phyloP scores from a whole-genome alignment of 2,329 filamentous ascomycete species.

The Cladophialophora carrionii region DNA sequence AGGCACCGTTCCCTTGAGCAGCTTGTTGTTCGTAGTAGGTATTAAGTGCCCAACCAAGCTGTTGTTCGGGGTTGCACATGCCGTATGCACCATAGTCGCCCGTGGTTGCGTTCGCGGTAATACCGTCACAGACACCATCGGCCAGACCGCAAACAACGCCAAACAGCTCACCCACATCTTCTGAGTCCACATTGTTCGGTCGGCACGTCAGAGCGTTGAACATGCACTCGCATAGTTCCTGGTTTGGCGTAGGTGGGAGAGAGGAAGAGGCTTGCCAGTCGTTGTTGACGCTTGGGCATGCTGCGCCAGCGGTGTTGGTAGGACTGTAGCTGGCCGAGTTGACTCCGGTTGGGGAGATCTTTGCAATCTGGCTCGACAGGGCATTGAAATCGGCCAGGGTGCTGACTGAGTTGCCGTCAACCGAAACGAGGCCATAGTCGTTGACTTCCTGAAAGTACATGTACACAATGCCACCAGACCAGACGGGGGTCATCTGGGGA shows the following conservation, averaged over 20 bases:
- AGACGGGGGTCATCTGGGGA: constrained; percentile 77
- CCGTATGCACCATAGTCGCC: constrained; percentile 53
- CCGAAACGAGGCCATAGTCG: constrained; percentile 71
- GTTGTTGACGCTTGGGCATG: constrained; percentile 69
- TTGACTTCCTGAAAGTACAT: constrained; percentile 96
- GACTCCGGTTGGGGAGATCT: constrained; percentile 66
- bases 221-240: constrained; percentile 84
- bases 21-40: constrained; percentile 50
- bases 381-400: constrained; percentile 75
- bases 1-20: constrained; percentile 41
- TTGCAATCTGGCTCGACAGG: constrained; percentile 70
- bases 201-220: constrained; percentile 73
- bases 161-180: constrained; percentile 71
- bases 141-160: constrained; percentile 49
- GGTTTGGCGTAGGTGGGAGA: constrained; percentile 82
- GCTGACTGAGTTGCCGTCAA: constrained; percentile 65
- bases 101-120: constrained; percentile 46
- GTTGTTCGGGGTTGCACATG: constrained; percentile 50
- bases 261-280: constrained; percentile 71
- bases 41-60: constrained; percentile 52
- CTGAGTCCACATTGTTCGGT: constrained; percentile 58
- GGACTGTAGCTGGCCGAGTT: constrained; percentile 70
- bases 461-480: constrained; percentile 97
- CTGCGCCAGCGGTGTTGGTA: constrained; percentile 67
- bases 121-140: constrained; percentile 45